These are phyloP conservation scores for Boletus hoseneyae DNA, from an alignment of 1,284 basidiomycete species.

Conservation along the genomic window DNA sequence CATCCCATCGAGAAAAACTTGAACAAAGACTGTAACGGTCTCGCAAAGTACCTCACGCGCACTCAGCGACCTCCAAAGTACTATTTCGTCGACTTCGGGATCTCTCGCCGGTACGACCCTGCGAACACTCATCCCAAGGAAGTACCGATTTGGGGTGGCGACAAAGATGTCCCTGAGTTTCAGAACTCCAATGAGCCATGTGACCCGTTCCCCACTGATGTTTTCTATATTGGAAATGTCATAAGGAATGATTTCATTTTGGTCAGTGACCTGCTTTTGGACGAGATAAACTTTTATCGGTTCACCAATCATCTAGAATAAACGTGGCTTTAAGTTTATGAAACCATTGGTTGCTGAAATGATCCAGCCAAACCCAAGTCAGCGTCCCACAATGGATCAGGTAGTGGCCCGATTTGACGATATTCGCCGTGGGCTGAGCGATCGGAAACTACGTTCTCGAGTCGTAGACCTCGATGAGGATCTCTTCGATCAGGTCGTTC, in stretches of 20 bases:
- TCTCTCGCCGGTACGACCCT: background rate
- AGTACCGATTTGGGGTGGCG: conserved; percentile 23
- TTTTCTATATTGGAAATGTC: conserved; percentile 12
- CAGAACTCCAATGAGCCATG: background rate
- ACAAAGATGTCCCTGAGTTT: conserved; percentile 25
- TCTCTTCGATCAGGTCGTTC: background rate
- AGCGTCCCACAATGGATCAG: conserved; percentile 1
- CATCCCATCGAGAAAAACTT: too few relatives aligned
- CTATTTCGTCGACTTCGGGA: background rate
- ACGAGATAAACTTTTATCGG: too few relatives aligned
- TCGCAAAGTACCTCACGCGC: conserved; percentile 1
- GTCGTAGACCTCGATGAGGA: conserved; percentile 9
- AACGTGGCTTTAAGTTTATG: background rate
- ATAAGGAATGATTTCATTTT: background rate
- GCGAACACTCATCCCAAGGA: conserved; percentile 15
- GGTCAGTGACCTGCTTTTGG: too few relatives aligned
- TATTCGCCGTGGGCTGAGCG: background rate
- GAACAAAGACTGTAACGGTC: too few relatives aligned
- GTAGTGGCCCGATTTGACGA: background rate
- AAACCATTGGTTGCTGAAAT: background rate
- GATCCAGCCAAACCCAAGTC: background rate
- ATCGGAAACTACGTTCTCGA: background rate
- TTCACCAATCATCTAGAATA: background rate
- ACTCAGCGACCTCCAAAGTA: conserved; percentile 12
- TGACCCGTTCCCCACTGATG: conserved; percentile 13